Base-by-base conservation (phyloP, 2,329 filamentous ascomycete species). In the Cadophora malorum region DNA sequence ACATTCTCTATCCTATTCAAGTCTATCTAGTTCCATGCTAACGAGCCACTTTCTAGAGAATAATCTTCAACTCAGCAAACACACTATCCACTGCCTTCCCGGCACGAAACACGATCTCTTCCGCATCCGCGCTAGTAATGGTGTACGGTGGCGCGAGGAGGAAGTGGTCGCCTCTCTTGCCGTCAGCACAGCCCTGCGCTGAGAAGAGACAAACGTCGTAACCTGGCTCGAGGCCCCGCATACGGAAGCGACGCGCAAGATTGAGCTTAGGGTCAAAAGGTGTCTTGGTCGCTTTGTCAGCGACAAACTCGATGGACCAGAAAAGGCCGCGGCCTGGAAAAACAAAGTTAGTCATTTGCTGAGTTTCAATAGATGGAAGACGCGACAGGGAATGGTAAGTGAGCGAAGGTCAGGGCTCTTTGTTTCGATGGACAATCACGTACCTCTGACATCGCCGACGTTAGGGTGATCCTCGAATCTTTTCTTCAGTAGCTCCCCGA, bases 61-160 rank as follows among this genome's bases (percentile, higher is more conserved):
- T 45, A 16, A 2, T 14, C 41, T 45, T 5, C n/a, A 53, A 16
- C 28, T 53, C 50, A 4, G 92, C 50, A 53, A 53, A 53, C 28
- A 31, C 28, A 25, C 28, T 31, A 19, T 53, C 28, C 21, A 53
- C 28, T 25, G 28, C 50, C 2, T n/a, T 8, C 9, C 21, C 50
- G 28, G 28, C 21, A 12, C 50, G 50, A 9, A 25, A 9, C 10
- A 53, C 50, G 28, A 53, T 53, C 10, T 53, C 50, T 25, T 53
- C 50, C 8, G 28, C 28, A 53, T 53, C 50, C 23, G 50, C 50
- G 21, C 28, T 31, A n/a, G 50, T 53, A 23, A 53, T 31, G 19
- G 19, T 53, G 21, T 53, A 53, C 50, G 50, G 50, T 7, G 50
- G 50, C 16, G 50, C 50, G 7, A 53, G 28, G 50, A 53, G 21